These are phyloP conservation scores for Dysphania ambrosioides DNA, from an alignment of 148 eudicot species.

Conservation along the genomic window DNA sequence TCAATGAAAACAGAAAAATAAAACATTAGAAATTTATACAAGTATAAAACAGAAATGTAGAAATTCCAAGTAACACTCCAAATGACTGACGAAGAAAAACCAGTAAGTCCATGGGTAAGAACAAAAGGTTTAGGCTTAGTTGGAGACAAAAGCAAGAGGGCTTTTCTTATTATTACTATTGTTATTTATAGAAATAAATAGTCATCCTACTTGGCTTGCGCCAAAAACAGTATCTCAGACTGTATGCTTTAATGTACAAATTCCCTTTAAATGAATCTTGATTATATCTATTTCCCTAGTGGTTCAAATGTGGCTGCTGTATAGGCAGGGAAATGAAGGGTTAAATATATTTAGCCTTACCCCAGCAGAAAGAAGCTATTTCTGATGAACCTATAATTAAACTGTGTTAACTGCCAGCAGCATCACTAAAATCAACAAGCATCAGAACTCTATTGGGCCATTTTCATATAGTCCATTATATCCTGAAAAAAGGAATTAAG, in stretches of 20 bases:
- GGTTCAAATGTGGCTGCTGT: not conserved
- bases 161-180: no score
- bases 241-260: not conserved
- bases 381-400: not conserved
- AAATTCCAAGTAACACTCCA: not conserved
- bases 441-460: not conserved
- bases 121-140: not conserved
- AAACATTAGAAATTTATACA: slow-evolving; percentile 8
- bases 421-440: not conserved
- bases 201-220: not conserved
- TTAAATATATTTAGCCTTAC: no score
- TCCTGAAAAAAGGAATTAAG: not conserved
- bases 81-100: slow-evolving; percentile 6
- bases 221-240: not conserved
- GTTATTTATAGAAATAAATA: no score
- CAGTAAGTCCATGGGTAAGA: not conserved
- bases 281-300: not conserved
- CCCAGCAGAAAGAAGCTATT: not conserved
- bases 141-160: not conserved
- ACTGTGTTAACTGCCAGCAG: not conserved
- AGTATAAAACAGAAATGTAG: not conserved
- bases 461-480: not conserved
- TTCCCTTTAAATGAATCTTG: no score
- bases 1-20: no score
- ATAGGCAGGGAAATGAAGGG: not conserved